These are phyloP conservation scores for Euphorbia pulcherrima DNA, from an alignment of 345 rosid species.

Conservation along the genomic window DNA sequence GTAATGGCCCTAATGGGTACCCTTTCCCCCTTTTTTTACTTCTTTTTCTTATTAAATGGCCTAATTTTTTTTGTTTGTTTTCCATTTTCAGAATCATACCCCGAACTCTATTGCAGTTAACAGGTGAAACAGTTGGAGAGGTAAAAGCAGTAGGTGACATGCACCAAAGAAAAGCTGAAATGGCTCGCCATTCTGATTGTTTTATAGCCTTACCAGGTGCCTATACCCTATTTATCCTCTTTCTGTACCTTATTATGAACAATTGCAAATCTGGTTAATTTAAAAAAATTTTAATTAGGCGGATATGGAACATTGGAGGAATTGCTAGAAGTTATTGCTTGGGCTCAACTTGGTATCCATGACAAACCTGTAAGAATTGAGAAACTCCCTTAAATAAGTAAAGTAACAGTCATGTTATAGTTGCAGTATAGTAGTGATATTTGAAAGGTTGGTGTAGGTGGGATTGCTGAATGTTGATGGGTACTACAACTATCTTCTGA, in stretches of 20 bases:
- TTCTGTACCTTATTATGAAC: no score
- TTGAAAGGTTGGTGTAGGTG: no score
- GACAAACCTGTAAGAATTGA: conserved; percentile 68
- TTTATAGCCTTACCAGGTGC: conserved; percentile 97
- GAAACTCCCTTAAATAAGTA: neutral
- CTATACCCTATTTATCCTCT: conserved; percentile 10
- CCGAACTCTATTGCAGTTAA: conserved; percentile 58
- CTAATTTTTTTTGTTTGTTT: no score
- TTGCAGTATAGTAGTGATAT: no score
- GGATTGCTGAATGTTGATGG: conserved; percentile 97
- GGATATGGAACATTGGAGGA: conserved; percentile 96
- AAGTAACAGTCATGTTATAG: neutral
- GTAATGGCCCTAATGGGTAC: no score
- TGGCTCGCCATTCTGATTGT: conserved; percentile 92
- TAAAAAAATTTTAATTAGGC: conserved; percentile 43
- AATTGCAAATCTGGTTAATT: neutral
- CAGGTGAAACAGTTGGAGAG: conserved; percentile 84
- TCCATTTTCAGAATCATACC: conserved; percentile 42
- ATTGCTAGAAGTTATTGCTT: conserved; percentile 18
- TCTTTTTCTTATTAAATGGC: no score
- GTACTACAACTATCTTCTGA: conserved; percentile 73
- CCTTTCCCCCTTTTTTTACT: no score
- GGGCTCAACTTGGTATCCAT: conserved; percentile 97
- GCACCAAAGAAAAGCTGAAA: conserved; percentile 97
- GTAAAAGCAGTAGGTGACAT: conserved; percentile 83